Evolutionary conservation across 2,329 filamentous ascomycete species (phyloP), one percentile per base, ranked within the genome.

Genomic region (Balansia obtecta): DNA sequence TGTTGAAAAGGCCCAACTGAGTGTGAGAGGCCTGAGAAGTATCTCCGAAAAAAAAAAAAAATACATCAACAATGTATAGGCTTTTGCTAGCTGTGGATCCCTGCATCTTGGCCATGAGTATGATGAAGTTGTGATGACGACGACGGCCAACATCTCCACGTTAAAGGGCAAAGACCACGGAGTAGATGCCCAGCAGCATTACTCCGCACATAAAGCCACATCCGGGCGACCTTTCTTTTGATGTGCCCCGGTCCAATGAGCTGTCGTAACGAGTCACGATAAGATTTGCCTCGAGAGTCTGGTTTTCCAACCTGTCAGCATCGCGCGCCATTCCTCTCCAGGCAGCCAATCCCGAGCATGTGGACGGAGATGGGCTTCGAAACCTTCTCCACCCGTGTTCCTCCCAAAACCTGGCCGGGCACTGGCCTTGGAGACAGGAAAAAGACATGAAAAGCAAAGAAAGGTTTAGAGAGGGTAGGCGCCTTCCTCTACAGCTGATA

Each of bases 291-390:
- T 37, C 34, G 34, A 12, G 34, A 37, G 15, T 12, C 11, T 20
- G 15, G 20, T 46, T 46, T 46, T 16, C 33, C 16, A 37, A 20
- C 30, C 44, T 18, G 32, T 33, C 44, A 20, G 33, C 32, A 38
- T 46, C 33, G 44, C 44, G 44, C 44, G 44, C 44, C 44, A 46
- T 46, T 46, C 37, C 44, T 37, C 18, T 37, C 44, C 16, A 46
- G 32, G 18, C 16, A 33, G 20, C 16, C 44, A 15, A 37, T 37
- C 39, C 39, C 39, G 16, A 41, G 39, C 18, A 12, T 12, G 39
- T 8, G 16, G 34, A 37, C 34, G 10, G 11, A 37, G 34, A 37
- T 15, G 7, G 34, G 34, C 34, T 37, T 37, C 34, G n/a, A n/a
- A 12, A 11, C 46, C 37, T 10, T 12, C 32, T 30, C 46, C 39